Evolutionary conservation across 2,329 filamentous ascomycete genomes (phyloP).

Genomic region (Diaporthe helianthi): DNA sequence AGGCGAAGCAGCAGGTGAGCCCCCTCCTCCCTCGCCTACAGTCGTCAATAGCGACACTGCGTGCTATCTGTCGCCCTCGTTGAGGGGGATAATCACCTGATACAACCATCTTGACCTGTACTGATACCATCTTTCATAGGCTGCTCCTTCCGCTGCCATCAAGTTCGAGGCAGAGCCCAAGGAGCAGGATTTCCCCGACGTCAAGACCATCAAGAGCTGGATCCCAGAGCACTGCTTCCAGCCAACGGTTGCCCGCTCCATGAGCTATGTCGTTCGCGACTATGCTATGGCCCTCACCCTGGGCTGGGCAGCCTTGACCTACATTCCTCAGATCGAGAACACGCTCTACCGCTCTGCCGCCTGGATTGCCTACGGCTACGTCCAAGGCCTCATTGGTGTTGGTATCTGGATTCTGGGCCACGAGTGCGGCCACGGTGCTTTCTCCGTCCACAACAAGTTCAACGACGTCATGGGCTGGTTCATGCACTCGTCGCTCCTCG

Average conservation of each 20-base stretch:
- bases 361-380: constrained; percentile 67
- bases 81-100: background rate
- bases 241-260: constrained; percentile 57
- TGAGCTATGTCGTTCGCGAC: constrained; percentile 65
- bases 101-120: background rate
- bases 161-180: constrained; percentile 27
- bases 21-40: background rate
- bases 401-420: constrained; percentile 76
- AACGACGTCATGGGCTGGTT: constrained; percentile 70
- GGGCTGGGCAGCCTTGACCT: constrained; percentile 58
- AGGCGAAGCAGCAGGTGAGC: constrained; percentile 30
- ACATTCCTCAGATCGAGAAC: constrained; percentile 59
- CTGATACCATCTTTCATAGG: background rate
- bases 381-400: constrained; percentile 70
- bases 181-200: constrained; percentile 50
- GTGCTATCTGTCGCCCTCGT: background rate
- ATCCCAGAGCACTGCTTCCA: constrained; percentile 70
- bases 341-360: constrained; percentile 51
- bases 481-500: constrained; percentile 70
- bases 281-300: constrained; percentile 56
- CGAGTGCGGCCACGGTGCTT: constrained; percentile 74
- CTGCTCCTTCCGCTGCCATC: constrained; percentile 20
- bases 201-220: constrained; percentile 56
- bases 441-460: constrained; percentile 61
- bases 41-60: background rate